Evolutionary conservation across 768 basidiomycete species (phyloP), one percentile per base, ranked within the genome.

Genomic region (Hortiboletus flavorubellus): DNA sequence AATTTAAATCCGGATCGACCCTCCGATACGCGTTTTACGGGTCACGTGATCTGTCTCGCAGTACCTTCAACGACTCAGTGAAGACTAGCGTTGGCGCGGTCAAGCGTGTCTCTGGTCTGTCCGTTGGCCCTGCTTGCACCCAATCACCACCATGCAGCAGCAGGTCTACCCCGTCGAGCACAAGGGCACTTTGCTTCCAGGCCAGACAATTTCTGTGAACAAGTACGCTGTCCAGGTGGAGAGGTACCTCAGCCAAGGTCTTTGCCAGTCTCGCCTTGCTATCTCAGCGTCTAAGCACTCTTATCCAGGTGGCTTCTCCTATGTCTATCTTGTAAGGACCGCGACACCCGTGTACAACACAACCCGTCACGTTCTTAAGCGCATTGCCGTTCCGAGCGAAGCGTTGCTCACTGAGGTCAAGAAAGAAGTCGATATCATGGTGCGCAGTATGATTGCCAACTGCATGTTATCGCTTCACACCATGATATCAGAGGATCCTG

Each of bases 391-490:
- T 43, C 80, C 91, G 26, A 91, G 87, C 68, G 92, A 98, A 68
- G 75, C 80, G 35, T 91, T 95, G 80, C 83, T 98, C 53, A 82
- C 85, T 12, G 95, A 97, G 64, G 96, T 98, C 41, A 90, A 92
- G 79, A 93, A 89, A 74, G 97, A 99, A 73, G 97, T 99, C 43
- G 94, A 98, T 66, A 91, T 98, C 60, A 99, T 99, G 97, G 97
- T 98, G 66, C 64, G 80, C 60, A 59, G 41, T 56, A 51, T 49
- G 58, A 39, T 48, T 54, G 39, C 6, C 40, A 56, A 29, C 44
- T 51, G 16, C 59, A 45, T 51, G 37, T 56, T 47, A 43, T 66
- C 55, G 59, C 54, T 70, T 72, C 63, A 73, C 61, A 62, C 53
- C 51, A 53, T 70, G 30, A 60, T 63, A 65, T 56, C 73, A 96